A percentile compares a stretch with the other conserved stretches of the same genome.
Evolutionary conservation across 2,329 filamentous ascomycete genomes (phyloP).

Genomic region (Colletotrichum sp.): DNA sequence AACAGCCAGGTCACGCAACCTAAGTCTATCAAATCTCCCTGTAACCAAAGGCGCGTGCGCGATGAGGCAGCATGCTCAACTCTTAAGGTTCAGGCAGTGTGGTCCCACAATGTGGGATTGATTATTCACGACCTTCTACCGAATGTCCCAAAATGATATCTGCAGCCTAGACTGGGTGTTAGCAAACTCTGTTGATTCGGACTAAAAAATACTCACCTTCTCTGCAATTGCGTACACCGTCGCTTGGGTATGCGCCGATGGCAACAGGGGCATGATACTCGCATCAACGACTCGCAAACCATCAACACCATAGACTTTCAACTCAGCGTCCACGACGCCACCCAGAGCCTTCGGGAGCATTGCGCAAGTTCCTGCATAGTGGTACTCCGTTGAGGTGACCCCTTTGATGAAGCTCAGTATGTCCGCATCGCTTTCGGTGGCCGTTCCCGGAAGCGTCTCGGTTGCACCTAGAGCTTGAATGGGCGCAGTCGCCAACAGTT

Average conservation of each 20-base stretch:
- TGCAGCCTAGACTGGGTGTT: background rate
- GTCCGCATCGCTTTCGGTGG: constrained; percentile 4
- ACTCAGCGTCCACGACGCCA: constrained; percentile 29
- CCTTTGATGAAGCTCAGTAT: background rate
- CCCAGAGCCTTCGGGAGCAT: constrained; percentile 29
- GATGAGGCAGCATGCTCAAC: background rate
- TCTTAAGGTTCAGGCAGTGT: background rate
- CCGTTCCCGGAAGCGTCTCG: constrained; percentile 25
- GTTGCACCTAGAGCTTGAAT: background rate
- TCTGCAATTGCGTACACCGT: constrained; percentile 22
- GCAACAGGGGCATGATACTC: constrained; percentile 22
- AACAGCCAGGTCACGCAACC: background rate
- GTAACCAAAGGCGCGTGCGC: background rate
- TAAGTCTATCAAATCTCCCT: background rate
- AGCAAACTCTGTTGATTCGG: background rate
- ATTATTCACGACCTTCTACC: background rate
- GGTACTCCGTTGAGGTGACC: constrained; percentile 1
- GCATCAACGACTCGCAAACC: constrained; percentile 23
- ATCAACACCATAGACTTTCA: constrained; percentile 29
- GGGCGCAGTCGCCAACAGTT: background rate
- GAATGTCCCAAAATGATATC: background rate
- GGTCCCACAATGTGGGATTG: background rate
- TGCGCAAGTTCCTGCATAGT: constrained; percentile 29
- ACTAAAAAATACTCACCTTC: background rate
- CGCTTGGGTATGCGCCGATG: constrained; percentile 20